A percentile compares a stretch with the other conserved stretches of the same genome.
phyloP scores from a whole-genome alignment of 1,284 basidiomycete species.

The Takashimella koratensis region DNA sequence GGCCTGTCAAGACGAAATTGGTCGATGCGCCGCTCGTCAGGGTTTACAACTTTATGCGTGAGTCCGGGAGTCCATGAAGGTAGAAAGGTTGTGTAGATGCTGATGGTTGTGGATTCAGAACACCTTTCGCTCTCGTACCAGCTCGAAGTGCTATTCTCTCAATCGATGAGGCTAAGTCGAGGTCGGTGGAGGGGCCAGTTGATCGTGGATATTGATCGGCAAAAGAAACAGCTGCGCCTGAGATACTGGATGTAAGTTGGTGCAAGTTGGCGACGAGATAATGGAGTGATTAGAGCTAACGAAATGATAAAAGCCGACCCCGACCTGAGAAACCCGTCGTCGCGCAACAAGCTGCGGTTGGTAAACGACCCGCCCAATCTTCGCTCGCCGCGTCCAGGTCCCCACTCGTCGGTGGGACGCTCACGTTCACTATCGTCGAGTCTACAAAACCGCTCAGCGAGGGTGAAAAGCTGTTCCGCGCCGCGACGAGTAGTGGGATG shows the following conservation, averaged over 20 bases:
- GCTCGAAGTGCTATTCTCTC: constrained; percentile 35
- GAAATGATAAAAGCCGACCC: constrained; percentile 18
- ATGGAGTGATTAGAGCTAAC: neutral
- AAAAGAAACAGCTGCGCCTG: constrained; percentile 26
- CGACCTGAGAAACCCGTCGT: constrained; percentile 10
- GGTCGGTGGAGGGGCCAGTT: constrained; percentile 37
- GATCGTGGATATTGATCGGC: constrained; percentile 35
- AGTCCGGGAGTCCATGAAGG: constrained; percentile 6
- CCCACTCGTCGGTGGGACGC: constrained; percentile 30
- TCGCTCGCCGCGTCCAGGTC: constrained; percentile 6
- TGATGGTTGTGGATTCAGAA: constrained; percentile 17
- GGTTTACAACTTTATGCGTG: constrained; percentile 42
- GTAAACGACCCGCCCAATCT: constrained; percentile 15
- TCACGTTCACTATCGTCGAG: constrained; percentile 30
- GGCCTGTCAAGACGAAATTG: neutral
- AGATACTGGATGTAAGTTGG: constrained; percentile 40
- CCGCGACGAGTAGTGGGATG: constrained; percentile 12
- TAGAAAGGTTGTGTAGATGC: neutral
- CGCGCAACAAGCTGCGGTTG: constrained; percentile 17
- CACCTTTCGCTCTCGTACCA: constrained; percentile 42
- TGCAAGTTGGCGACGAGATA: neutral
- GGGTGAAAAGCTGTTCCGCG: constrained; percentile 18
- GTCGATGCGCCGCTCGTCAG: constrained; percentile 41
- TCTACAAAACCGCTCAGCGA: constrained; percentile 8
- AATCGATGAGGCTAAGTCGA: constrained; percentile 33